These are phyloP conservation scores for Tricholoma flavovirens DNA, from an alignment of 768 basidiomycete species.

Conservation along the genomic window DNA sequence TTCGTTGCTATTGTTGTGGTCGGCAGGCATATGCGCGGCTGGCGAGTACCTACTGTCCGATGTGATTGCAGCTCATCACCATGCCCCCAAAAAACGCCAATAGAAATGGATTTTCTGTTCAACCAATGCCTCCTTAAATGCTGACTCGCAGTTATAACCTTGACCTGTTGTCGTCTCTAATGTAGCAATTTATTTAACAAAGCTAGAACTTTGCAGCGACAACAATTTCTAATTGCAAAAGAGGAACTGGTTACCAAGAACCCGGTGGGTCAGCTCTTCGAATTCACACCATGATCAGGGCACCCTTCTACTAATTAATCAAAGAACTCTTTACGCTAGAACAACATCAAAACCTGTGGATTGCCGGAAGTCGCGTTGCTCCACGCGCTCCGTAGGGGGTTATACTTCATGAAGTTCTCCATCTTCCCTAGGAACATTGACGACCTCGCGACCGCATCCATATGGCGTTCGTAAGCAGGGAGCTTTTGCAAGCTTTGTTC, in stretches of 20 bases:
- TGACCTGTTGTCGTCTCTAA: too few relatives aligned
- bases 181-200: too few relatives aligned
- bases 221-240: too few relatives aligned
- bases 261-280: not conserved
- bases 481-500: not conserved
- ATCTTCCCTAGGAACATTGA: not conserved
- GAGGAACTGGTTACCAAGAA: not conserved
- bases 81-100: not conserved
- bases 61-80: slow-evolving; percentile 10
- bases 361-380: not conserved
- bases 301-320: not conserved
- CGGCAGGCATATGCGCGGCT: slow-evolving; percentile 65
- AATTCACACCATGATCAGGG: not conserved
- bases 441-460: not conserved
- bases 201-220: too few relatives aligned
- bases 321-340: not conserved
- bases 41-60: slow-evolving; percentile 71
- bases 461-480: not conserved
- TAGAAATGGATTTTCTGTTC: too few relatives aligned
- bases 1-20: slow-evolving; percentile 73
- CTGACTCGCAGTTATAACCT: too few relatives aligned
- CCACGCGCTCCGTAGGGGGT: not conserved
- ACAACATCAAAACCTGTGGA: not conserved
- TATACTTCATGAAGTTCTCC: not conserved
- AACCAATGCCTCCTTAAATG: too few relatives aligned